These are phyloP conservation scores for Mucor saturninus DNA, from an alignment of 371 early-diverging fungal species.

Conservation along the genomic window DNA sequence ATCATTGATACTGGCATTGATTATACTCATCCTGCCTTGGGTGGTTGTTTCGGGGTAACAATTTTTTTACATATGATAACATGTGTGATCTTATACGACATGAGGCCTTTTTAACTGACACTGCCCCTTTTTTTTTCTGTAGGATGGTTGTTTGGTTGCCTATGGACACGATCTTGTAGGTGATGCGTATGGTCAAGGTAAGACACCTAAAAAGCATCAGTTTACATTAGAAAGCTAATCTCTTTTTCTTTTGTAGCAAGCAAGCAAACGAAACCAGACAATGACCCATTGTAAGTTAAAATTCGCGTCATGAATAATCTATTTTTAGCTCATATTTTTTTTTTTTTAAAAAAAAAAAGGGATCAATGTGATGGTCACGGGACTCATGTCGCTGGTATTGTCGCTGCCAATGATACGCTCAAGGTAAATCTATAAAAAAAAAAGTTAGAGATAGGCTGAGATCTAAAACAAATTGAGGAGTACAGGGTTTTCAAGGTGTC, in stretches of 20 bases:
- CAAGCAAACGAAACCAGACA: conserved; percentile 45
- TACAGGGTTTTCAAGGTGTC: conserved; percentile 51
- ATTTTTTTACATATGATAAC: too few species aligned
- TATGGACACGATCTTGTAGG: conserved; percentile 71
- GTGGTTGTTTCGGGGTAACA: conserved; percentile 65
- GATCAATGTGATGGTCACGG: conserved; percentile 51
- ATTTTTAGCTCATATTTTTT: neutral
- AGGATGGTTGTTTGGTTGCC: conserved; percentile 54
- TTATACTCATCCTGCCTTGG: conserved; percentile 74
- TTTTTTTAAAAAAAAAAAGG: conserved; percentile 1
- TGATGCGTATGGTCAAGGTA: conserved; percentile 32
- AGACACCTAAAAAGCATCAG: conserved; percentile 1
- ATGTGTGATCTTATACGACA: too few species aligned
- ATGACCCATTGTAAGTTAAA: conserved; percentile 30
- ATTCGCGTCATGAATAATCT: too few species aligned
- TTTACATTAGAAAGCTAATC: neutral
- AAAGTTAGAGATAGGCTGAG: neutral
- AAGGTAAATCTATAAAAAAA: conserved; percentile 9
- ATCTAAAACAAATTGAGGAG: conserved; percentile 7
- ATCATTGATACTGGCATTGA: conserved; percentile 51
- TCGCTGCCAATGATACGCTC: conserved; percentile 50
- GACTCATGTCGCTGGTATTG: conserved; percentile 63
- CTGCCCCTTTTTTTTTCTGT: neutral
- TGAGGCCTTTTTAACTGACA: too few species aligned
- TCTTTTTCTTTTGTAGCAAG: neutral